Base-by-base conservation (phyloP, 2,329 filamentous ascomycete genomes). In the Pseudopithomyces maydicus region DNA sequence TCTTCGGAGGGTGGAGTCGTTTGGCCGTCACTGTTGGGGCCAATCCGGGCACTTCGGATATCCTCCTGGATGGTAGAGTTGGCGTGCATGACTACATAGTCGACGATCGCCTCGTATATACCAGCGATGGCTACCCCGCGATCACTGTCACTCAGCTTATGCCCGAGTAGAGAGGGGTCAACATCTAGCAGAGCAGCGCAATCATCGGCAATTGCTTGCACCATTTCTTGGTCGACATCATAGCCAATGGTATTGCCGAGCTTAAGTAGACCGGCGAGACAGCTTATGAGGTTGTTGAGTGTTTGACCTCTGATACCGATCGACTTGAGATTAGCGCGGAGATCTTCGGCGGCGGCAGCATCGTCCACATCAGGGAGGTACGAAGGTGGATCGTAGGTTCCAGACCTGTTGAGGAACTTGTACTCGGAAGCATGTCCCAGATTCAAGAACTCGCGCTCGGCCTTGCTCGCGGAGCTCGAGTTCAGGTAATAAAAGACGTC, bases 401-500 rank as follows among this genome's bases (percentile, higher is more conserved):
- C 89, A 2, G 94, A 97, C 66, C 88, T 88, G 59, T 90, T 87
- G 17, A 99, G 82, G 1, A 99, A 81, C 6, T 87, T 78, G 74
- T 98, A 99, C 42, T 85, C 83, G 3, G 90, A 89, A 2, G 91
- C 86, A 8, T 87, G 82, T 77, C 92, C 90, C 29, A 99, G 84
- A 23, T 90, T 88, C 14, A 99, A 80, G 58, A 93, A 96, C 72
- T 98, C 94, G 54, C 92, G 84, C 78, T 99, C 95, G 1, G 92
- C 89, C 3, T 90, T 87, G 1, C 91, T 95, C 0, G 95, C 96
- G 0, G 91, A 90, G n/a, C 90, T 92, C 0, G 93, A 96, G 41
- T 98, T 83, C 0, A 99, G 86, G 69, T 97, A 98, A 79, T 99
- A 98, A 73, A 99, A 98, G 48, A 96, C 95, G 71, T 99, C 94